Evolutionary conservation across 257 asterid species (phyloP).

Genomic region (Linderniella brevidens): DNA sequence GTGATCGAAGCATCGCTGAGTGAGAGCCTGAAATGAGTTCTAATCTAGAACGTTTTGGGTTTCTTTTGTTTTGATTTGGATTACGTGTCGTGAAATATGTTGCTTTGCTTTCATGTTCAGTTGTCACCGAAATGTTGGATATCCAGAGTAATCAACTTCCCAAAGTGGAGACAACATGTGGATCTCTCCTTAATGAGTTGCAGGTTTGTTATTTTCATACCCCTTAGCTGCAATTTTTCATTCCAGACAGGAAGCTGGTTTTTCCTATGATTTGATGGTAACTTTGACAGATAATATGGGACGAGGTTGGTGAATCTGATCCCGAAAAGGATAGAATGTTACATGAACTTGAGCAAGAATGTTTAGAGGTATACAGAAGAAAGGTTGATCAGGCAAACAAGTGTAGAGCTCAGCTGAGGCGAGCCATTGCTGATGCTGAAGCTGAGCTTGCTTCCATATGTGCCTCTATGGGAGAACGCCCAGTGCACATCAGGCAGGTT

Average conservation of each 20-base stretch:
- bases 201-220: conserved; percentile 35
- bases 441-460: conserved; percentile 89
- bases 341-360: conserved; percentile 80
- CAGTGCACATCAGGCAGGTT: conserved; percentile 89
- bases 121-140: too few species aligned
- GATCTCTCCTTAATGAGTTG: conserved; percentile 63
- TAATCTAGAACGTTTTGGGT: too few species aligned
- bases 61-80: too few species aligned
- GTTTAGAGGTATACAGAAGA: conserved; percentile 86
- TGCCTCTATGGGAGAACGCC: conserved; percentile 88
- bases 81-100: too few species aligned
- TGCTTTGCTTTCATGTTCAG: too few species aligned
- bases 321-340: conserved; percentile 65
- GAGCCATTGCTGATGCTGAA: conserved; percentile 98
- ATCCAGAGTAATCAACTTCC: conserved; percentile 15
- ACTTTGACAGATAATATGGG: conserved; percentile 75
- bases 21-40: too few species aligned
- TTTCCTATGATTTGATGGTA: conserved; percentile 7
- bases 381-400: conserved; percentile 91
- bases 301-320: conserved; percentile 93
- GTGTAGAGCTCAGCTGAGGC: conserved; percentile 83
- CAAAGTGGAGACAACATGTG: conserved; percentile 70
- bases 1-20: too few species aligned
- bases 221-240: background rate
- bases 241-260: background rate